Percentiles rank a stretch among this genome's conserved stretches.
phyloP scores from a whole-genome alignment of 306 rosid genomes.

The Malus sylvestris region DNA sequence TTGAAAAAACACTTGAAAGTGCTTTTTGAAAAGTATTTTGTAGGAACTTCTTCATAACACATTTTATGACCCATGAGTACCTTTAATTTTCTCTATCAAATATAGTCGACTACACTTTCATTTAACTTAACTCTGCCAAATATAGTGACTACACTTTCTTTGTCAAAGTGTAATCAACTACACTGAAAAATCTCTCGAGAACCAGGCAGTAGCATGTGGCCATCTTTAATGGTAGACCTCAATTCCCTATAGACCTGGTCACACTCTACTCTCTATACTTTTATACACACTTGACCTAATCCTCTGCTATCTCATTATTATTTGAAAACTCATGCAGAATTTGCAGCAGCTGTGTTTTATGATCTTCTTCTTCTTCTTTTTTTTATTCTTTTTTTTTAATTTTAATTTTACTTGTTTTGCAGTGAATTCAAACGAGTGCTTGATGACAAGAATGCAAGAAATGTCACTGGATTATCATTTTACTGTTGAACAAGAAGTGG shows the following conservation, averaged over 20 bases:
- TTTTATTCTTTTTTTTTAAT: background rate
- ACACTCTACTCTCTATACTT: conserved; percentile 27
- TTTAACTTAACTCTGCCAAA: too few relatives aligned
- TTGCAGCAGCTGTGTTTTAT: background rate
- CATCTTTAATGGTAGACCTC: conserved; percentile 27
- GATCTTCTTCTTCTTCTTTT: background rate
- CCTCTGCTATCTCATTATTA: conserved; percentile 11
- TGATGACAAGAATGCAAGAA: conserved; percentile 96
- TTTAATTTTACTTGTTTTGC: background rate
- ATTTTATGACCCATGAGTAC: background rate
- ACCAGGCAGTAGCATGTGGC: conserved; percentile 61
- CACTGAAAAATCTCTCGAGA: too few relatives aligned
- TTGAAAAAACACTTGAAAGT: too few relatives aligned
- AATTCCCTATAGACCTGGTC: conserved; percentile 14
- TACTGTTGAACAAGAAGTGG: conserved; percentile 88
- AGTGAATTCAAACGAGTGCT: conserved; percentile 76
- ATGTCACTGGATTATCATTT: conserved; percentile 96
- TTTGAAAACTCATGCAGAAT: background rate
- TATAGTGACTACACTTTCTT: too few relatives aligned
- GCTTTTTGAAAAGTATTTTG: too few relatives aligned
- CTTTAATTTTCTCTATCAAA: background rate
- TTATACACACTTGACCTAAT: conserved; percentile 34
- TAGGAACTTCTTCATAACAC: too few relatives aligned
- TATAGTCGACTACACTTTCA: too few relatives aligned
- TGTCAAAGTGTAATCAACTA: too few relatives aligned